A percentile compares a stretch with the other conserved stretches of the same genome.
These are phyloP conservation scores for Calonectria leucothoes DNA, from an alignment of 2,329 filamentous ascomycete species.

Conservation along the genomic window DNA sequence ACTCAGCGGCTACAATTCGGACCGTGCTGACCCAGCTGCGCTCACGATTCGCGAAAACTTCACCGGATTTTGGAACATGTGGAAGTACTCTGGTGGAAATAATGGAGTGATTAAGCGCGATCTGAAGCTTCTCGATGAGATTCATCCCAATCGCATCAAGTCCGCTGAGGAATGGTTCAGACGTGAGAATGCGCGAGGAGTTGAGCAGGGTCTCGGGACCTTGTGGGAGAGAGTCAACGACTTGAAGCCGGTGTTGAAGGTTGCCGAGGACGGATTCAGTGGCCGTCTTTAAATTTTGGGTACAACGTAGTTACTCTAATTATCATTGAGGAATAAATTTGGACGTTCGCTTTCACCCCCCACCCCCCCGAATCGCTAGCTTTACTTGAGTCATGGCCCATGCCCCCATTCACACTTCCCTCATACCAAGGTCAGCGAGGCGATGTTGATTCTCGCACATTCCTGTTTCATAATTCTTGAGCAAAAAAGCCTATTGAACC, in stretches of 20 bases:
- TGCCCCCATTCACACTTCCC: background rate
- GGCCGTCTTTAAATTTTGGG: background rate
- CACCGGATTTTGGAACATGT: constrained; percentile 26
- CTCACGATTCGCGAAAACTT: constrained; percentile 25
- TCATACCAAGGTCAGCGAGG: too few species aligned
- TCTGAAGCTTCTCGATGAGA: constrained; percentile 24
- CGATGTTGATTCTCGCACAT: too few species aligned
- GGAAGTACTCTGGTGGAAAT: constrained; percentile 15
- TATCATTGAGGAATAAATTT: background rate
- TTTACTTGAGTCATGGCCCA: background rate
- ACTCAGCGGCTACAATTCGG: constrained; percentile 12
- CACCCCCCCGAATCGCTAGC: background rate
- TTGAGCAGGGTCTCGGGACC: constrained; percentile 1
- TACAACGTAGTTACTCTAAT: background rate
- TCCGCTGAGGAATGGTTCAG: constrained; percentile 19
- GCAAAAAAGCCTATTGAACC: background rate
- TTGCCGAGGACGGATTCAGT: background rate
- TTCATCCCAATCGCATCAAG: constrained; percentile 21
- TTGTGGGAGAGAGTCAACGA: constrained; percentile 17
- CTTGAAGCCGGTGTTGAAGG: background rate
- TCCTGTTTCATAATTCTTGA: background rate
- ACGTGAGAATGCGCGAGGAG: constrained; percentile 10
- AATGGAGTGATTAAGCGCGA: constrained; percentile 16
- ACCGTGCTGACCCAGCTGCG: background rate
- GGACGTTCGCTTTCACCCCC: background rate